Evolutionary conservation across 1,284 basidiomycete species (phyloP).

Genomic region (Cryptococcus sp.): DNA sequence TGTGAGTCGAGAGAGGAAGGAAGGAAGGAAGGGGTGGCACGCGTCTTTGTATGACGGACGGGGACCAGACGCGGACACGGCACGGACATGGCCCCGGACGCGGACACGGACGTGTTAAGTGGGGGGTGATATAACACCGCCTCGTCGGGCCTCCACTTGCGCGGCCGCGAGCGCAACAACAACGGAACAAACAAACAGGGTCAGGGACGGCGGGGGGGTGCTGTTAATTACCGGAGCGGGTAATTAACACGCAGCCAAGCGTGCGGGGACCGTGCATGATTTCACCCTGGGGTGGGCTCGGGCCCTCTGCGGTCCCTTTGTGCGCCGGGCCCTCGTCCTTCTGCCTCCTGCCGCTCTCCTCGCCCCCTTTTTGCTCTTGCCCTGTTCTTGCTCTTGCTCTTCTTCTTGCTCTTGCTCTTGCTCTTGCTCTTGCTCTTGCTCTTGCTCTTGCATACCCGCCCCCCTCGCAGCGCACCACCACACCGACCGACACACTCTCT

Average conservation of each 20-base stretch:
- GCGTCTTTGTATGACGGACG: too few relatives aligned
- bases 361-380: too few relatives aligned
- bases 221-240: not conserved
- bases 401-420: not conserved
- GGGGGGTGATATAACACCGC: too few relatives aligned
- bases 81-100: too few relatives aligned
- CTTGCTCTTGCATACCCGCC: not conserved
- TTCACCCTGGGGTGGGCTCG: not conserved
- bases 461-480: not conserved
- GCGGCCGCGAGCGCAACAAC: not conserved
- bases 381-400: not conserved
- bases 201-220: constrained; percentile 2
- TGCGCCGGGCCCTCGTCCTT: not conserved
- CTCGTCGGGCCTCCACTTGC: too few relatives aligned
- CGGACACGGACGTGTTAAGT: too few relatives aligned
- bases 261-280: constrained; percentile 7
- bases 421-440: not conserved
- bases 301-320: not conserved
- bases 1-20: too few relatives aligned
- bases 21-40: too few relatives aligned
- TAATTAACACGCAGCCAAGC: not conserved
- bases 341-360: not conserved
- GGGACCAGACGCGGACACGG: too few relatives aligned
- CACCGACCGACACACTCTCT: not conserved
- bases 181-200: not conserved